phyloP scores from a whole-genome alignment of 768 basidiomycete genomes.

The Terana coerulea region DNA sequence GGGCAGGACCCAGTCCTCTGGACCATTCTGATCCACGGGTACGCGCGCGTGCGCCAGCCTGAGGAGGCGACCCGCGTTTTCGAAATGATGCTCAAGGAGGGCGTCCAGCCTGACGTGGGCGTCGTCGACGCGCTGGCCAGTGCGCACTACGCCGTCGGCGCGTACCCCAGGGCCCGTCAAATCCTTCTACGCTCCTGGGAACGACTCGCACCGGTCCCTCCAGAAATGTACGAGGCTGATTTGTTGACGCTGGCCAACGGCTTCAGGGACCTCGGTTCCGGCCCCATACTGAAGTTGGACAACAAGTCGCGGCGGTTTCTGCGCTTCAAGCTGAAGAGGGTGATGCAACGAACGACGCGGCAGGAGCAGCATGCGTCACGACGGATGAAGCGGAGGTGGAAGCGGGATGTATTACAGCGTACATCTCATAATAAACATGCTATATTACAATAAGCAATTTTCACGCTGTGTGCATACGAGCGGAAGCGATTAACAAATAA shows the following conservation, averaged over 20 bases:
- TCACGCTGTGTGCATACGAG: neutral
- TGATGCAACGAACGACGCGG: constrained; percentile 6
- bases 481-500: neutral
- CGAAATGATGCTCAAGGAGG: constrained; percentile 55
- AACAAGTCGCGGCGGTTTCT: constrained; percentile 34
- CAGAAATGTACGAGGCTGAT: constrained; percentile 37
- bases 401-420: neutral
- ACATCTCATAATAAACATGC: constrained; percentile 12
- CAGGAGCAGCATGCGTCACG: neutral
- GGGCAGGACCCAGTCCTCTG: constrained; percentile 64
- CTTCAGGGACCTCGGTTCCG: constrained; percentile 33
- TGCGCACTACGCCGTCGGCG: constrained; percentile 59
- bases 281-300: constrained; percentile 9
- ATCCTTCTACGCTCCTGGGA: constrained; percentile 64
- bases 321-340: constrained; percentile 32
- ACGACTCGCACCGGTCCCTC: constrained; percentile 58
- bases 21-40: constrained; percentile 73
- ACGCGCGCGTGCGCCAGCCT: constrained; percentile 58
- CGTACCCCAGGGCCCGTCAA: constrained; percentile 44
- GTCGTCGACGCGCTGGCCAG: constrained; percentile 68
- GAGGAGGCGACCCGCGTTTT: constrained; percentile 51
- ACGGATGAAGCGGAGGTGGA: neutral
- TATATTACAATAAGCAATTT: constrained; percentile 11
- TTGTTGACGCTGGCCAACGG: constrained; percentile 42
- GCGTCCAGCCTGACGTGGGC: constrained; percentile 65